Conservation (phyloP, 1,284 basidiomycete species). For the Volvariella surrecta region DNA sequence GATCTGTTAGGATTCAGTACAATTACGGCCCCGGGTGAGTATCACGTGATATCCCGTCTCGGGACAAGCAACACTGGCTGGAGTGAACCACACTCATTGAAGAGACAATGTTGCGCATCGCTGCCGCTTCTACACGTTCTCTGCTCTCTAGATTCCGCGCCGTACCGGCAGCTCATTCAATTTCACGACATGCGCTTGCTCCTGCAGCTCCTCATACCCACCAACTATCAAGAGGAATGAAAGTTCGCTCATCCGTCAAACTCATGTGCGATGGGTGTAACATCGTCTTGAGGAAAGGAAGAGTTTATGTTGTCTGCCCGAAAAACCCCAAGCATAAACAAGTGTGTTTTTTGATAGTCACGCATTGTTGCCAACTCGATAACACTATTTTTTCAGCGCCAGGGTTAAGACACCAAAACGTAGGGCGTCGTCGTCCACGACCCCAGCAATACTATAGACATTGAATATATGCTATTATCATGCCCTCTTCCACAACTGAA, state of each 20-base stretch:
- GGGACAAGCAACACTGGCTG: no score
- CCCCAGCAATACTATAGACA: constrained; percentile 3
- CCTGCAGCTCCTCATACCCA: constrained; percentile 20
- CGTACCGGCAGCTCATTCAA: constrained; percentile 24
- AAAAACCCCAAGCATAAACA: constrained; percentile 98
- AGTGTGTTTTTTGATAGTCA: constrained; percentile 44
- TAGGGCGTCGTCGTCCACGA: neutral
- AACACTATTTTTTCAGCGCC: constrained; percentile 36
- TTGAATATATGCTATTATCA: constrained; percentile 8
- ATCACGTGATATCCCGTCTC: no score
- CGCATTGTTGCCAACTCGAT: constrained; percentile 1
- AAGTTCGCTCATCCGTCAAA: constrained; percentile 93
- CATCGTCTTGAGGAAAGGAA: constrained; percentile 82
- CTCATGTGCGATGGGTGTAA: constrained; percentile 87
- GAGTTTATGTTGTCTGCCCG: constrained; percentile 89
- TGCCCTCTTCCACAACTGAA: constrained; percentile 81
- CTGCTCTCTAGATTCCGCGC: constrained; percentile 43
- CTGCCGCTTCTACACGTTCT: constrained; percentile 54
- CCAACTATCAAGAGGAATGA: constrained; percentile 73
- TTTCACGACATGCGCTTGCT: constrained; percentile 19
- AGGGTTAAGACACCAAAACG: constrained; percentile 31
- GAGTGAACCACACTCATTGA: no score
- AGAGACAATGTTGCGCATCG: constrained; percentile 56
- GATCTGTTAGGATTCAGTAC: no score
- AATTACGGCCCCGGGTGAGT: neutral